Evolutionary conservation across 805 yeast species (phyloP).

Genomic region (Wickerhamiella azymoides): DNA sequence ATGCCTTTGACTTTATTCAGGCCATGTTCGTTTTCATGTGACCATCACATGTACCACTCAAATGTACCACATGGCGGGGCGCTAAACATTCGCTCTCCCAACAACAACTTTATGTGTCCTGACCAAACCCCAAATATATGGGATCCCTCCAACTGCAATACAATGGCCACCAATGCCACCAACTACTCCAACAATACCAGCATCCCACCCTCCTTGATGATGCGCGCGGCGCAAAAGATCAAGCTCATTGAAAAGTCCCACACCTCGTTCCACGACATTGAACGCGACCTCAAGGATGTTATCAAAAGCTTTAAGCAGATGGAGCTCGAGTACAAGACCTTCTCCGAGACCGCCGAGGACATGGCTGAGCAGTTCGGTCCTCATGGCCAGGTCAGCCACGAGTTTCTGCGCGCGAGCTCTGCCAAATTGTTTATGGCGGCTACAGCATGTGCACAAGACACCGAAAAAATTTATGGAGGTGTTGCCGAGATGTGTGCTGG

Average conservation of each 20-base stretch:
- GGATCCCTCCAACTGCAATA: no score
- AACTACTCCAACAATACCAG: not conserved
- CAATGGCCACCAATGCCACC: no score
- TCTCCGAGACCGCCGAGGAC: not conserved
- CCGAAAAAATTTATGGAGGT: not conserved
- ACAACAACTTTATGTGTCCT: no score
- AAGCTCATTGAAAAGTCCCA: not conserved
- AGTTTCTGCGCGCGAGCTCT: not conserved
- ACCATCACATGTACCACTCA: no score
- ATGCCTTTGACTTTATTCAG: no score
- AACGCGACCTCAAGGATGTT: not conserved
- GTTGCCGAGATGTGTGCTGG: not conserved
- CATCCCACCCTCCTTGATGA: not conserved
- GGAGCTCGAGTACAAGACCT: not conserved
- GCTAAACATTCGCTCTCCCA: no score
- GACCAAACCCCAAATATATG: no score
- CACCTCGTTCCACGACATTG: not conserved
- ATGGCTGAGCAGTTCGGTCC: not conserved
- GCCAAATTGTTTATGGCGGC: not conserved
- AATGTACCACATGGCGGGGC: no score
- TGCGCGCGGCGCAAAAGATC: constrained; percentile 4
- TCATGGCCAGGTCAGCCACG: not conserved
- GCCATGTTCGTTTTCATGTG: no score
- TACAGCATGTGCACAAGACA: not conserved
- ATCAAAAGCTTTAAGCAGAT: not conserved